Base-by-base conservation (phyloP, 1,139 yeast genomes). In the Scheffersomyces insectosa region DNA sequence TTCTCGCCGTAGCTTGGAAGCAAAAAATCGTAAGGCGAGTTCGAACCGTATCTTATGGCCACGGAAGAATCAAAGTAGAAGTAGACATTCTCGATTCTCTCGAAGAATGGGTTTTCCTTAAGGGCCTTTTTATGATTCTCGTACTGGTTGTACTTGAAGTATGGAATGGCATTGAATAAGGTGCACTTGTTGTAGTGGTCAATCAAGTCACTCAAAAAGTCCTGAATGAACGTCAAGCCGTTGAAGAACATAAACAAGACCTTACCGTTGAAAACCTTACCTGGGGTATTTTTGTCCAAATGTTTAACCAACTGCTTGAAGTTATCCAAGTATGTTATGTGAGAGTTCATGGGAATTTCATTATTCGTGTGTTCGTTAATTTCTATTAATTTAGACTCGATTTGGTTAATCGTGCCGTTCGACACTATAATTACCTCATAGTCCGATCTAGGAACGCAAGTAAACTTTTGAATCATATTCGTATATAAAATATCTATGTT, bases 201-300 rank as follows among this genome's bases (percentile, higher is more conserved):
- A 25, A 70, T 64, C 33, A 66, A 51, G 44, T 65, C 66, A 37
- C 65, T 51, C 31, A 70, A 55, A 16, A 68, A 51, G 30, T 60
- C 55, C 46, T 68, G 74, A 25, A 70, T 59, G 45, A 58, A 69
- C 13, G 56, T 58, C 42, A 70, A 54, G 1, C 74, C 74, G 42
- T 70, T 59, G 55, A 71, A 70, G 41, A 70, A 71, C 75, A 71
- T 70, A 42, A 71, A 70, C 28, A 69, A 51, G 7, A 69, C 64
- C 46, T 65, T 65, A 2, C 72, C 74, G 7, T 55, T 47, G 43
- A 63, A 67, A 34, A 37, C 42, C 27, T 16, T 47, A 31, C 23
- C 35, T 16, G 33, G 38, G 30, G 40, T 42, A 32, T 36, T 20
- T 30, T 30, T 46, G 20, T 47, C 42, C 43, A 59, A 44, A 39